phyloP scores from a whole-genome alignment of 768 basidiomycete species.

The Podaxis carcinomalis region DNA sequence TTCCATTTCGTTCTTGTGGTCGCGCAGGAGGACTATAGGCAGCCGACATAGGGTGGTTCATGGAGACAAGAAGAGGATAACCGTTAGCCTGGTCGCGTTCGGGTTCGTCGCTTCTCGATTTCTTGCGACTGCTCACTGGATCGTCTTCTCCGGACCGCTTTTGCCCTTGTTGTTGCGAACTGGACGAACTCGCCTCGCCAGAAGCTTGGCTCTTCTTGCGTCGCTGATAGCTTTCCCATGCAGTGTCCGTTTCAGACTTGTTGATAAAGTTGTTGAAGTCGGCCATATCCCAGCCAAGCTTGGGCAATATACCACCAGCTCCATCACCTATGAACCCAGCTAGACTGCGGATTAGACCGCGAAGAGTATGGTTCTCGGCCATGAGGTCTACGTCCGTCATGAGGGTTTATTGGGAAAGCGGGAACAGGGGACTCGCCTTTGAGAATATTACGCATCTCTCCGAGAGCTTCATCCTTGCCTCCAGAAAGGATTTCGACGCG shows the following conservation, averaged over 20 bases:
- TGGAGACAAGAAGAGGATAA: slow-evolving; percentile 56
- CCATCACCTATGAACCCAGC: slow-evolving; percentile 86
- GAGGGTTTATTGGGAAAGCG: slow-evolving; percentile 6
- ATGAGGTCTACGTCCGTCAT: slow-evolving; percentile 58
- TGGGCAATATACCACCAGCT: slow-evolving; percentile 68
- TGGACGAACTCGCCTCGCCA: slow-evolving; percentile 19
- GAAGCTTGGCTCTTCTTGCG: slow-evolving; percentile 47
- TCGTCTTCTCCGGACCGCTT: slow-evolving; percentile 60
- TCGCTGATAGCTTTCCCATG: slow-evolving; percentile 82
- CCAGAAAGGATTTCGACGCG: slow-evolving; percentile 93
- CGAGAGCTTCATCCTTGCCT: slow-evolving; percentile 84
- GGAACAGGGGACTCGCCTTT: slow-evolving; percentile 45
- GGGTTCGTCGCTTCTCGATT: slow-evolving; percentile 39
- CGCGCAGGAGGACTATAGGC: slow-evolving; percentile 44
- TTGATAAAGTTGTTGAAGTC: slow-evolving; percentile 83
- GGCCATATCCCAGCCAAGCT: slow-evolving; percentile 71
- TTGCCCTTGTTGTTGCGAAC: slow-evolving; percentile 21
- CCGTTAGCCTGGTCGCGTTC: slow-evolving; percentile 32
- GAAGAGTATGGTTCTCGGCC: slow-evolving; percentile 83
- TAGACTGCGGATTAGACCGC: slow-evolving; percentile 72
- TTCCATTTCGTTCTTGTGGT: slow-evolving; percentile 39
- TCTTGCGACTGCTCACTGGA: slow-evolving; percentile 41
- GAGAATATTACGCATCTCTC: slow-evolving; percentile 77
- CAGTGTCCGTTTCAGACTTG: slow-evolving; percentile 88
- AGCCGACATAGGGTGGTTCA: slow-evolving; percentile 37